Conservation (phyloP, 352 stramenopile species). For the Pilasporangium apinafurcum region DNA sequence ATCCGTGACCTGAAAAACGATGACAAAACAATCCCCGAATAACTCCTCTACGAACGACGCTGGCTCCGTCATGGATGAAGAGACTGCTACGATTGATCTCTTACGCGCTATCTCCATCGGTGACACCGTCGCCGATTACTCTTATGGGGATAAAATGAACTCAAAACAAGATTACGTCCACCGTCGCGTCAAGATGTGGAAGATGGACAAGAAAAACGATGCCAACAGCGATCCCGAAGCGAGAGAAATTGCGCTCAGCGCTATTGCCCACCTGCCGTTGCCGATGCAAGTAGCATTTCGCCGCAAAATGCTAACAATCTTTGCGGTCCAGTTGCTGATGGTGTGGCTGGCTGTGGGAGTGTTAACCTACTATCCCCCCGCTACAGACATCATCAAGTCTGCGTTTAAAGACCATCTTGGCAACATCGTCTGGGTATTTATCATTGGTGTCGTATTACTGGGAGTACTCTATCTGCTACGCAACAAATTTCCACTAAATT, state of each 20-base stretch:
- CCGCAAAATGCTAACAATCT: slow-evolving; percentile 38
- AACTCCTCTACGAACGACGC: too few relatives aligned
- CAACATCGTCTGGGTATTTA: slow-evolving; percentile 11
- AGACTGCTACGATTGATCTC: too few relatives aligned
- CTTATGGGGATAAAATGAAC: too few relatives aligned
- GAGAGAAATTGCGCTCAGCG: not conserved
- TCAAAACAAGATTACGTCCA: too few relatives aligned
- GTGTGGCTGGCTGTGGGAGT: slow-evolving; percentile 21
- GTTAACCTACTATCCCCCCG: slow-evolving; percentile 12
- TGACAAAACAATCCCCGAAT: too few relatives aligned
- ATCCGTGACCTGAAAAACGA: too few relatives aligned
- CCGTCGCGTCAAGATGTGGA: too few relatives aligned
- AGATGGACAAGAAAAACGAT: too few relatives aligned
- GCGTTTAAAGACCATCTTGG: slow-evolving; percentile 5
- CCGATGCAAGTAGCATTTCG: slow-evolving; percentile 37
- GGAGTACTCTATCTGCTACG: slow-evolving; percentile 29
- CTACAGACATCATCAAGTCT: slow-evolving; percentile 8
- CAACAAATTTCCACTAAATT: slow-evolving; percentile 37
- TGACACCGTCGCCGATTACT: too few relatives aligned
- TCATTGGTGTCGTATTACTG: slow-evolving; percentile 17
- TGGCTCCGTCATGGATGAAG: too few relatives aligned
- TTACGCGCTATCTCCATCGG: too few relatives aligned
- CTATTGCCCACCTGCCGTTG: slow-evolving; percentile 14
- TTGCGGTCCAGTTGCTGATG: slow-evolving; percentile 31
- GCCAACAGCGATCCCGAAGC: too few relatives aligned